These are phyloP conservation scores for Solanum neorickii DNA, from an alignment of 257 asterid species.

Conservation along the genomic window DNA sequence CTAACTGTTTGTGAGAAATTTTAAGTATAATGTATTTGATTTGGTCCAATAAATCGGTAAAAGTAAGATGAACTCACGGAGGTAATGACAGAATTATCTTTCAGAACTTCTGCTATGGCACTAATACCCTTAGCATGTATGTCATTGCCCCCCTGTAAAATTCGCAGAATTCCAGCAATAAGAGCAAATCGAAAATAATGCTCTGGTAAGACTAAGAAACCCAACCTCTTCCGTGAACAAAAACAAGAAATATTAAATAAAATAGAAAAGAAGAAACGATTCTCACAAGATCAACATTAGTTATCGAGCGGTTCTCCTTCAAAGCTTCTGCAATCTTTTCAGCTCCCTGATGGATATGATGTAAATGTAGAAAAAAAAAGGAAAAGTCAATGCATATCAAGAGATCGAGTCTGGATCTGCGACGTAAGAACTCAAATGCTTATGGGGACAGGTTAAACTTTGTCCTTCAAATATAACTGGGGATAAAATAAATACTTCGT, in stretches of 20 bases:
- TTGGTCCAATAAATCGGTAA: not conserved
- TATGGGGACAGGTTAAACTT: not conserved
- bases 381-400: not conserved
- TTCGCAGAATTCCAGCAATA: not conserved
- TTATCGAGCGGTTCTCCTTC: constrained; percentile 70
- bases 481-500: not conserved
- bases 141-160: constrained; percentile 87
- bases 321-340: constrained; percentile 80
- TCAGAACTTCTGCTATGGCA: constrained; percentile 58
- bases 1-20: constrained; percentile 43
- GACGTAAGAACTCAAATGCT: not conserved
- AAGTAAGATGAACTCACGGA: constrained; percentile 42
- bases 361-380: too few relatives aligned
- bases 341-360: constrained; percentile 43
- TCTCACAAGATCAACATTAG: constrained; percentile 75
- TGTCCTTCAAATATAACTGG: not conserved
- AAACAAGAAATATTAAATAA: not conserved
- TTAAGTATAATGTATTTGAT: not conserved
- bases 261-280: not conserved
- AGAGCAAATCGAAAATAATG: not conserved
- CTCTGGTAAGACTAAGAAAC: not conserved
- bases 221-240: not conserved
- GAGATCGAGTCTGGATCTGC: not conserved
- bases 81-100: constrained; percentile 70
- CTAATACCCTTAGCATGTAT: constrained; percentile 74